Conservation (phyloP, 1,284 basidiomycete species). For the Marasmius oreades region DNA sequence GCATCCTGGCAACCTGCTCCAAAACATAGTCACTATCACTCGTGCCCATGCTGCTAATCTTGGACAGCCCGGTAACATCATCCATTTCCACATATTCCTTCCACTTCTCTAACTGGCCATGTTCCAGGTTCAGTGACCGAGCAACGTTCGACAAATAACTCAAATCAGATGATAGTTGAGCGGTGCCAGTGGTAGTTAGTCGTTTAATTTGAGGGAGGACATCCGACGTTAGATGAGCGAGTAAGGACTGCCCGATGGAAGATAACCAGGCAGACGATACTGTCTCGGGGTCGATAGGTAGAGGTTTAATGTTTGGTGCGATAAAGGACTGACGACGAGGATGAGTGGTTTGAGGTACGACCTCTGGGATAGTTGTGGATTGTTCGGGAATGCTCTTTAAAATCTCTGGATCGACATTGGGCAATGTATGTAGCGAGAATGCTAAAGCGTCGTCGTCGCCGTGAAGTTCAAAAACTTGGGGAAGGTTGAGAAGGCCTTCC, state of each 20-base stretch:
- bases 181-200: constrained; percentile 65
- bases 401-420: constrained; percentile 56
- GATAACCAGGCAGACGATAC: constrained; percentile 89
- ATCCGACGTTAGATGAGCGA: constrained; percentile 65
- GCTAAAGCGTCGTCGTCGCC: constrained; percentile 89
- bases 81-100: constrained; percentile 59
- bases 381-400: constrained; percentile 46
- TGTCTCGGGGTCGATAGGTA: constrained; percentile 59
- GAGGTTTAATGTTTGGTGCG: constrained; percentile 30
- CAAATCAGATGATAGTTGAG: constrained; percentile 86
- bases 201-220: constrained; percentile 62
- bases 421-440: constrained; percentile 83
- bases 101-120: constrained; percentile 72
- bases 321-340: constrained; percentile 31
- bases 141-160: constrained; percentile 90
- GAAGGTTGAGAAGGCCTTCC: constrained; percentile 91
- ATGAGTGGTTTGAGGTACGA: constrained; percentile 24
- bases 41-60: constrained; percentile 30
- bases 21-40: constrained; percentile 34
- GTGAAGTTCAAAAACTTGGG: constrained; percentile 91
- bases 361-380: constrained; percentile 22
- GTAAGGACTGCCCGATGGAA: constrained; percentile 79
- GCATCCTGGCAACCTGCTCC: constrained; percentile 44
- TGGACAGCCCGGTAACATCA: constrained; percentile 49
- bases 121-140: constrained; percentile 86